Conservation (phyloP, 2,329 filamentous ascomycete species). For the Alternaria burnsii region DNA sequence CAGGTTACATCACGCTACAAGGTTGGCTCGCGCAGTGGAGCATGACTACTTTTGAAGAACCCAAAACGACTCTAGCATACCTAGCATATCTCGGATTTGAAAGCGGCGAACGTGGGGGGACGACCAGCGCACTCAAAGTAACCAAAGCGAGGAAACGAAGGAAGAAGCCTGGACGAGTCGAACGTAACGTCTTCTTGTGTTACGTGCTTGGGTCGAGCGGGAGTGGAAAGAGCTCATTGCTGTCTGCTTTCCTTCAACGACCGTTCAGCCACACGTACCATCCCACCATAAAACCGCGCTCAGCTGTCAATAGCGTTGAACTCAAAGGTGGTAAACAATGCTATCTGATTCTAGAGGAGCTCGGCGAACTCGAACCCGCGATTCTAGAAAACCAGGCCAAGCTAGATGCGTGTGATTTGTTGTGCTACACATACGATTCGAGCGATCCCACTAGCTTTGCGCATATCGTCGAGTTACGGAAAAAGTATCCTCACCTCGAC, state of each 20-base stretch:
- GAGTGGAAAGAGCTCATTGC: slow-evolving; percentile 88
- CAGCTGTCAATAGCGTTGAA: slow-evolving; percentile 95
- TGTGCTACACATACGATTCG: slow-evolving; percentile 97
- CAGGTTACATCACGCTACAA: slow-evolving; percentile 92
- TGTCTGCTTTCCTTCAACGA: slow-evolving; percentile 90
- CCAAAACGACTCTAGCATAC: slow-evolving; percentile 94
- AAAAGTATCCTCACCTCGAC: slow-evolving; percentile 82
- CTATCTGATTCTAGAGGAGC: slow-evolving; percentile 93
- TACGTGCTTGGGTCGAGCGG: slow-evolving; percentile 87
- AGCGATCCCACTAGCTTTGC: slow-evolving; percentile 95
- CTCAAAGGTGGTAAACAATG: slow-evolving; percentile 95
- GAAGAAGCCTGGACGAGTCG: slow-evolving; percentile 81
- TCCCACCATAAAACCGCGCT: slow-evolving; percentile 92
- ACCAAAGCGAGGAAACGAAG: slow-evolving; percentile 91
- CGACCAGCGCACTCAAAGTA: slow-evolving; percentile 86
- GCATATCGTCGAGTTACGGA: slow-evolving; percentile 83
- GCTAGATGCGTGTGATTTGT: slow-evolving; percentile 88
- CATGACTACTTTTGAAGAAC: slow-evolving; percentile 98
- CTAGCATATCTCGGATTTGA: slow-evolving; percentile 97
- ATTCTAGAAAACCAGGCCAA: slow-evolving; percentile 92
- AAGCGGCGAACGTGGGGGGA: slow-evolving; percentile 73
- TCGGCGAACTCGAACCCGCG: slow-evolving; percentile 93
- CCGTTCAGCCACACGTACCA: slow-evolving; percentile 85
- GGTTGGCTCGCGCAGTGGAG: slow-evolving; percentile 99
- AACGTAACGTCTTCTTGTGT: slow-evolving; percentile 92